phyloP scores from a whole-genome alignment of 2,329 filamentous ascomycete species.

The Monilinia fructicola region DNA sequence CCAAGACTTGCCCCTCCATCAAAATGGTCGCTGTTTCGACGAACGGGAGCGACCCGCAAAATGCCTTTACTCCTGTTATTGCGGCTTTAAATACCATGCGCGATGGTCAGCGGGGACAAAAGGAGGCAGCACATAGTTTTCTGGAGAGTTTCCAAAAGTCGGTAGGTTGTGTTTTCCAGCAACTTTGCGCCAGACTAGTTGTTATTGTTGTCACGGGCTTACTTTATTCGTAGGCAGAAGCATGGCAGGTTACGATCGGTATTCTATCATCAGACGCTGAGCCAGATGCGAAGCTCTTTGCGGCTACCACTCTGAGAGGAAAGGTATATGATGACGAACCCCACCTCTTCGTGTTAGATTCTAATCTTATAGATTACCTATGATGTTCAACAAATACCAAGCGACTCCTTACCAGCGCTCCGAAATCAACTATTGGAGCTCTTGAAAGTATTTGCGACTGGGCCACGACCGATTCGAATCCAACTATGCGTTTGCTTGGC shows the following conservation, averaged over 20 bases:
- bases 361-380: conserved; percentile 76
- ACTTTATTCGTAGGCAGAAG: conserved; percentile 63
- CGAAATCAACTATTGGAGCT: conserved; percentile 82
- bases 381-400: conserved; percentile 85
- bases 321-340: conserved; percentile 63
- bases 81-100: conserved; percentile 91
- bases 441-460: conserved; percentile 76
- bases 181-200: conserved; percentile 23
- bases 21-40: conserved; percentile 41
- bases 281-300: conserved; percentile 87
- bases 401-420: conserved; percentile 70
- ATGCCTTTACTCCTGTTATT: conserved; percentile 81
- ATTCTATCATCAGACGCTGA: conserved; percentile 82
- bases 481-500: conserved; percentile 95
- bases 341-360: conserved; percentile 11
- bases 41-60: conserved; percentile 61
- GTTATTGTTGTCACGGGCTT: conserved; percentile 28
- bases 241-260: conserved; percentile 84
- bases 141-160: conserved; percentile 98
- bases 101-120: conserved; percentile 75
- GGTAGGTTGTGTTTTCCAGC: conserved; percentile 53
- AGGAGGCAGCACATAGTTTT: conserved; percentile 87
- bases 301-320: conserved; percentile 94
- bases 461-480: conserved; percentile 80
- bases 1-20: conserved; percentile 36